Conservation (phyloP, 768 basidiomycete species). For the Tephrocybe sp. region DNA sequence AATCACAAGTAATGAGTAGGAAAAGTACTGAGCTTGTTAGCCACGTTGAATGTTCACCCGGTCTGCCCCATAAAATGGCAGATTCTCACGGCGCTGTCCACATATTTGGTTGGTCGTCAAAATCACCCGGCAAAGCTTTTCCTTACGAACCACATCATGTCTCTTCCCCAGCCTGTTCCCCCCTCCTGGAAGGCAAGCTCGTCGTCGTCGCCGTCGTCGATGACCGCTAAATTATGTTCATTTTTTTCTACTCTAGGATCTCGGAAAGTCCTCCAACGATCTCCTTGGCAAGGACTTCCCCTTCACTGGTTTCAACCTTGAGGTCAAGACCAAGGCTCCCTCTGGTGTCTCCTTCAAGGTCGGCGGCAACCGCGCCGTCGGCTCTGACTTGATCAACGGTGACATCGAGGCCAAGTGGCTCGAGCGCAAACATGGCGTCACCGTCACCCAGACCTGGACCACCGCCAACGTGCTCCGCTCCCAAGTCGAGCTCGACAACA, state of each 20-base stretch:
- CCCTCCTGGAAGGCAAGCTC: slow-evolving; percentile 90
- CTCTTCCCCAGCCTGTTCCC: slow-evolving; percentile 92
- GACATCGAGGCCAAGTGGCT: slow-evolving; percentile 96
- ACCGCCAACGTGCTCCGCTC: slow-evolving; percentile 91
- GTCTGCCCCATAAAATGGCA: slow-evolving; percentile 14
- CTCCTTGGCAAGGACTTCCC: slow-evolving; percentile 90
- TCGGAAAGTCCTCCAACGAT: slow-evolving; percentile 97
- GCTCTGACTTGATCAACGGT: slow-evolving; percentile 69
- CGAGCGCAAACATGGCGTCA: slow-evolving; percentile 89
- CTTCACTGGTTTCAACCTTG: slow-evolving; percentile 67
- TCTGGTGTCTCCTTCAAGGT: slow-evolving; percentile 94
- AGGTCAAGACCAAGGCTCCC: slow-evolving; percentile 87
- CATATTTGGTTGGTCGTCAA: slow-evolving; percentile 16
- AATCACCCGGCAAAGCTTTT: slow-evolving; percentile 14
- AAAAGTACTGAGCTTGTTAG: not conserved
- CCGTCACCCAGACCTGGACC: slow-evolving; percentile 94
- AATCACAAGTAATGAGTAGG: not conserved
- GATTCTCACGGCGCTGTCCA: slow-evolving; percentile 21
- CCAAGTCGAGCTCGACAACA: slow-evolving; percentile 93
- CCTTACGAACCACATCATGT: slow-evolving; percentile 49
- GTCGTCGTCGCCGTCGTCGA: not conserved
- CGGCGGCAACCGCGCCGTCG: slow-evolving; percentile 75
- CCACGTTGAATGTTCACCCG: slow-evolving; percentile 7
- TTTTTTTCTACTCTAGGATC: slow-evolving; percentile 51
- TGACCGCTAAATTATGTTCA: slow-evolving; percentile 9